Evolutionary conservation across 164 flowering plant species (phyloP).

Genomic region (Stephania yunnanensis): DNA sequence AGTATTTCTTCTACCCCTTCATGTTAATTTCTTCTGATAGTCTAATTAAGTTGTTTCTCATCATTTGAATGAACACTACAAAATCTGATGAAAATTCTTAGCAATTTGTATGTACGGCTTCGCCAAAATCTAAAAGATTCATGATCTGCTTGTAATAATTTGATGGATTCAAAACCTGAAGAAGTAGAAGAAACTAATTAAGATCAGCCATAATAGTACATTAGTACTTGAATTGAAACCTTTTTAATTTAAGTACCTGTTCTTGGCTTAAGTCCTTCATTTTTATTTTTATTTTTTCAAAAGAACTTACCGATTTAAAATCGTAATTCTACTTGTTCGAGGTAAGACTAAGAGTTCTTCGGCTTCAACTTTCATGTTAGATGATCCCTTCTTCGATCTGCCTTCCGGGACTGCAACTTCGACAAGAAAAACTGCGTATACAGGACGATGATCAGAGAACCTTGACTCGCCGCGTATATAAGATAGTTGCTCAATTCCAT

Average conservation of each 20-base stretch:
- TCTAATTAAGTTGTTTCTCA: background rate
- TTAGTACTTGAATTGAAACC: background rate
- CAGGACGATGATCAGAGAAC: slow-evolving; percentile 87
- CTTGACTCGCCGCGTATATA: slow-evolving; percentile 56
- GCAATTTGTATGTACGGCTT: background rate
- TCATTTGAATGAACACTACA: background rate
- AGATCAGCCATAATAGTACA: background rate
- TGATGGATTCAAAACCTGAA: background rate
- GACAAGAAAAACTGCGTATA: slow-evolving; percentile 55
- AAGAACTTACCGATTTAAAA: slow-evolving; percentile 6
- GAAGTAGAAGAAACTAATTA: background rate
- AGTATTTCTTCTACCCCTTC: background rate
- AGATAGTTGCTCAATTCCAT: slow-evolving; percentile 51
- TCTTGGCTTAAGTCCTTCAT: too few species aligned
- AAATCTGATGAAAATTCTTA: background rate
- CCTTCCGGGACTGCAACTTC: slow-evolving; percentile 32
- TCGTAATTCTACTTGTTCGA: slow-evolving; percentile 12
- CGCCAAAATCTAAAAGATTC: background rate
- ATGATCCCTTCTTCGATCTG: slow-evolving; percentile 17
- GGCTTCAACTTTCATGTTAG: slow-evolving; percentile 20
- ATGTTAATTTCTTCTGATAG: background rate
- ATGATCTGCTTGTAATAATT: too few species aligned
- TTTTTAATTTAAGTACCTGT: too few species aligned
- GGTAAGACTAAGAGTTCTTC: slow-evolving; percentile 28
- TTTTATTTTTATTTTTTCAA: too few species aligned